Evolutionary conservation across 371 early-diverging fungal species (phyloP).

Genomic region (Actinomucor elegans): DNA sequence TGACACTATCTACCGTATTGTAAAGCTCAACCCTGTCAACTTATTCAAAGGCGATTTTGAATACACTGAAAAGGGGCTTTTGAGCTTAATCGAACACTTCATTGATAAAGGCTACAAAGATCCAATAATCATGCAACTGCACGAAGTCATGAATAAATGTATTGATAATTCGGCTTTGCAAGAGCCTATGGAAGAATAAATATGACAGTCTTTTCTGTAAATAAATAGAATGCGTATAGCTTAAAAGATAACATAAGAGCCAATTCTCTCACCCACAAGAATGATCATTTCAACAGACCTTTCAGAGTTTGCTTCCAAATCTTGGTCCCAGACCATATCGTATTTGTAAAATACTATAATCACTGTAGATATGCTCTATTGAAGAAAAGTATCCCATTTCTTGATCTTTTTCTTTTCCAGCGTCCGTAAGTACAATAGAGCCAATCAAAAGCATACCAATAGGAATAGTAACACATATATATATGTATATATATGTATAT

Average conservation of each 20-base stretch:
- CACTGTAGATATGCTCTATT: conserved; percentile 67
- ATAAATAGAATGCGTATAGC: background rate
- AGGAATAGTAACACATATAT: conserved; percentile 40
- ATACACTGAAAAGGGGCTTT: too few relatives aligned
- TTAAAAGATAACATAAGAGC: conserved; percentile 4
- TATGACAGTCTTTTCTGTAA: too few relatives aligned
- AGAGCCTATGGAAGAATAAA: too few relatives aligned
- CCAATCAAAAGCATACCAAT: conserved; percentile 53
- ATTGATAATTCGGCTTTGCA: too few relatives aligned
- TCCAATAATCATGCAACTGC: too few relatives aligned
- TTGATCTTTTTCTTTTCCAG: conserved; percentile 28
- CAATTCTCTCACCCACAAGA: conserved; percentile 42
- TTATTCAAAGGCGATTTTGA: too few relatives aligned
- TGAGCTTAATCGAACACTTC: too few relatives aligned
- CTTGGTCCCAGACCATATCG: conserved; percentile 58
- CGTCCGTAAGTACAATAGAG: conserved; percentile 46
- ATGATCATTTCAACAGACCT: conserved; percentile 61
- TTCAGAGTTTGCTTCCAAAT: conserved; percentile 52
- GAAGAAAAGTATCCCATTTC: conserved; percentile 66
- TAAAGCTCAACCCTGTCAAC: too few relatives aligned
- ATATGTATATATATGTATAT: too few relatives aligned
- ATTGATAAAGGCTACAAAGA: too few relatives aligned
- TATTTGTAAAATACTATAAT: conserved; percentile 61
- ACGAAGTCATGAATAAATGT: too few relatives aligned
- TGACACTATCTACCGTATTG: too few relatives aligned